Evolutionary conservation across 2,329 filamentous ascomycete genomes (phyloP).

Genomic region (Chrysoporthe austroafricana): DNA sequence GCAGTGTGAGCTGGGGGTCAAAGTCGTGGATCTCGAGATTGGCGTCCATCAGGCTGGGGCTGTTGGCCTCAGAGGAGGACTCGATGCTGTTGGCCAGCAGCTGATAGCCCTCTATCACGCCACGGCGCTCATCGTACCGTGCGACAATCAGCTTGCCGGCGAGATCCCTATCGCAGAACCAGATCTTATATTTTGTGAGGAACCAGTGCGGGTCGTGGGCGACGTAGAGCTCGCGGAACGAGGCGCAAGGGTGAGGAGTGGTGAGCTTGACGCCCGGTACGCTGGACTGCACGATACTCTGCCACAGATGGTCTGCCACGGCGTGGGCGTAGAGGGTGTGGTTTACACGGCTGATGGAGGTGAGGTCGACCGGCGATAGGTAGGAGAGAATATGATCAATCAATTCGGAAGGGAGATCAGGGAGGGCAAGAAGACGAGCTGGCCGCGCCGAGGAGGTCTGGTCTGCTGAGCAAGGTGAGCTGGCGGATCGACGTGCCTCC

Average conservation of each 20-base stretch:
- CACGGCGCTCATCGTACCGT: constrained; percentile 74
- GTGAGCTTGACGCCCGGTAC: constrained; percentile 60
- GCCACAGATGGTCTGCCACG: constrained; percentile 73
- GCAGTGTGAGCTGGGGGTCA: constrained; percentile 69
- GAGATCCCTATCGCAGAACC: constrained; percentile 78
- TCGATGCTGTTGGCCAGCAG: constrained; percentile 65
- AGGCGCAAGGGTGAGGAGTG: constrained; percentile 60
- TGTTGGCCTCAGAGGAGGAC: constrained; percentile 38
- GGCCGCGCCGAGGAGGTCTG: background rate
- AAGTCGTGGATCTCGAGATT: constrained; percentile 75
- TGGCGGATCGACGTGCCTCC: background rate
- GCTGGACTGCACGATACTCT: constrained; percentile 68
- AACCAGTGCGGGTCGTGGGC: constrained; percentile 86
- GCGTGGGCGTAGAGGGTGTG: constrained; percentile 62
- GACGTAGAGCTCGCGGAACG: constrained; percentile 73
- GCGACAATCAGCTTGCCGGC: constrained; percentile 75
- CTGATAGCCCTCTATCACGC: constrained; percentile 80
- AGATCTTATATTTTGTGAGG: constrained; percentile 76
- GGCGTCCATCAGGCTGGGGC: constrained; percentile 60
- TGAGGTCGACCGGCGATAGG: constrained; percentile 68
- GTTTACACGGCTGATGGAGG: constrained; percentile 63
- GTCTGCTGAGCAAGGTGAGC: constrained; percentile 2
- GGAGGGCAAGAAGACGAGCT: constrained; percentile 38
- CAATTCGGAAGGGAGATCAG: constrained; percentile 73
- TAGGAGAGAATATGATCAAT: constrained; percentile 71